A percentile compares a stretch with the other conserved stretches of the same genome.
phyloP scores from a whole-genome alignment of 371 early-diverging fungal genomes.

The Mucor mucedo region DNA sequence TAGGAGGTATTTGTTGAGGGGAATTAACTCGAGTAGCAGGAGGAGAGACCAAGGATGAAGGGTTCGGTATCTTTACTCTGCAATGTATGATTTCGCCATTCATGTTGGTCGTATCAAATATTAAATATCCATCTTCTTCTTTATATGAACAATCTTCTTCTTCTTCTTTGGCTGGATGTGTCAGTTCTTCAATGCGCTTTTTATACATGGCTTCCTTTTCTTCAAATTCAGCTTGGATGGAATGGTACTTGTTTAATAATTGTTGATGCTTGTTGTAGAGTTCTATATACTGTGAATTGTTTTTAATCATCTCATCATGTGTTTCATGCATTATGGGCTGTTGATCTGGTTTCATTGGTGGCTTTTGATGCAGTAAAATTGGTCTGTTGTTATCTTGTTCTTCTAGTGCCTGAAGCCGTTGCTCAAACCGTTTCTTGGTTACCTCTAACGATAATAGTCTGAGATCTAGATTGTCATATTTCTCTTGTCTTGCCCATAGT shows the following conservation, averaged over 20 bases:
- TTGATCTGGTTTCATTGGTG: slow-evolving; percentile 28
- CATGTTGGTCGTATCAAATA: slow-evolving; percentile 36
- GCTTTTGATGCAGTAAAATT: slow-evolving; percentile 2
- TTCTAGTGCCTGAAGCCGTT: slow-evolving; percentile 21
- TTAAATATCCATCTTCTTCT: slow-evolving; percentile 43
- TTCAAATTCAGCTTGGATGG: slow-evolving; percentile 12
- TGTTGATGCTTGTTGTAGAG: not conserved
- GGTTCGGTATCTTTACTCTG: slow-evolving; percentile 42
- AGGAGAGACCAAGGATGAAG: slow-evolving; percentile 23
- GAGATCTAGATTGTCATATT: slow-evolving; percentile 11
- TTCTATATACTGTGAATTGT: not conserved
- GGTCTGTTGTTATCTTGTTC: not conserved
- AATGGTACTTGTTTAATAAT: slow-evolving; percentile 12
- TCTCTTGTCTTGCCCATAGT: slow-evolving; percentile 23
- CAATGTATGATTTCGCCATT: slow-evolving; percentile 42
- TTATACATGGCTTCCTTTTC: slow-evolving; percentile 26
- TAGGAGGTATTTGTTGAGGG: slow-evolving; percentile 19
- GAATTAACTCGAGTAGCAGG: slow-evolving; percentile 29
- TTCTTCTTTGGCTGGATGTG: not conserved
- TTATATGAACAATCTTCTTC: slow-evolving; percentile 22
- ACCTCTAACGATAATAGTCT: slow-evolving; percentile 20
- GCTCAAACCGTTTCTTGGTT: slow-evolving; percentile 23
- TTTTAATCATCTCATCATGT: not conserved
- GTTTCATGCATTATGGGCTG: not conserved
- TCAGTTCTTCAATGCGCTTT: slow-evolving; percentile 17